Percentiles rank a stretch among this genome's conserved stretches.
These are phyloP conservation scores for Leccinum subgranulosum DNA, from an alignment of 768 basidiomycete species.

Conservation along the genomic window DNA sequence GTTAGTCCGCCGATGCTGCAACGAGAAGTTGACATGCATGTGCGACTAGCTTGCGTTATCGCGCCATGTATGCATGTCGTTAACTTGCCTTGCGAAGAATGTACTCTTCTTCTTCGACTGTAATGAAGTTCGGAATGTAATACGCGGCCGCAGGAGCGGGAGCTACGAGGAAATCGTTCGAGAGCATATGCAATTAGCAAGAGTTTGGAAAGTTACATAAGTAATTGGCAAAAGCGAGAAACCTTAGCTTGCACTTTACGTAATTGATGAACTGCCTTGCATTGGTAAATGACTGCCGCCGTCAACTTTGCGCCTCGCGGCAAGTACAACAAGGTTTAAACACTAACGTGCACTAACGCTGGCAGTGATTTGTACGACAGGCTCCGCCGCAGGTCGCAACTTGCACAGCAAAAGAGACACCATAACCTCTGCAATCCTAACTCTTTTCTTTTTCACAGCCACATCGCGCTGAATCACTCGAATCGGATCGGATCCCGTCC, in stretches of 20 bases:
- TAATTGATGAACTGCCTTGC: conserved; percentile 2
- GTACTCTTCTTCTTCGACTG: conserved; percentile 73
- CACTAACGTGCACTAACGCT: neutral
- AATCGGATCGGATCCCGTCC: neutral
- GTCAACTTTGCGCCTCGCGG: conserved; percentile 1
- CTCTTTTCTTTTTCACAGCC: neutral
- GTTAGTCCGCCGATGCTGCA: conserved; percentile 13
- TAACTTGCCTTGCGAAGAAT: conserved; percentile 66
- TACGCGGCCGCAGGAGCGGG: conserved; percentile 41
- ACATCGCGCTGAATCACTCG: neutral
- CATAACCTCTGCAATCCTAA: no score
- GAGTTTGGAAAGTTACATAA: neutral
- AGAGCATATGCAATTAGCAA: no score
- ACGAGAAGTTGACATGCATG: neutral
- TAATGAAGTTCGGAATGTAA: conserved; percentile 79
- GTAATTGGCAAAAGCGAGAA: neutral
- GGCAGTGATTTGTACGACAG: neutral
- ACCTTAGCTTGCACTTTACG: neutral
- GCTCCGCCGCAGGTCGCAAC: neutral
- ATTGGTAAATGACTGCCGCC: neutral
- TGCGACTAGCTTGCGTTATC: neutral
- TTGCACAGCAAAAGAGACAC: neutral
- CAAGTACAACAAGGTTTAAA: neutral
- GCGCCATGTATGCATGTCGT: neutral
- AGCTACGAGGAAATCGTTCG: conserved; percentile 11